Base-by-base conservation (phyloP, 345 rosid genomes). In the Gossypium rotundifolium region DNA sequence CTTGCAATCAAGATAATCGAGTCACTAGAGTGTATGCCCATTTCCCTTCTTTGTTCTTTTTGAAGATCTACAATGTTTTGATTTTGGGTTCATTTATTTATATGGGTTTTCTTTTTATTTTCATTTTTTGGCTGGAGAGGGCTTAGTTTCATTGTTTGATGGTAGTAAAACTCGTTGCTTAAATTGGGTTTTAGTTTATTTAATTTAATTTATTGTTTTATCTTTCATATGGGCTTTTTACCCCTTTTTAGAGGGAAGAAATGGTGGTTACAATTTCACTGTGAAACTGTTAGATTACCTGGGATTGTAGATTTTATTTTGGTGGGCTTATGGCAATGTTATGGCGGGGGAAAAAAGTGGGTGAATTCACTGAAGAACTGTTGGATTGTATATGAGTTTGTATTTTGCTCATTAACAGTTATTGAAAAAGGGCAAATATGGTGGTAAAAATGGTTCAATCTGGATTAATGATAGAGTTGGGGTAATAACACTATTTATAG, bases 1-100 rank as follows among this genome's bases (percentile, higher is more conserved):
- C 97, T 72, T 94, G 98, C 82, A 89, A 94, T 81, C 95, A 85
- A 80, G 84, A 91, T 51, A 91, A 83, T 77, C 97, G 90, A 81
- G 98, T 94, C 55, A 94, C 98, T 42, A 89, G 98, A 74, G 78
- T 94, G 98, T 94, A 86, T 70, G 79, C 16, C 7, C 27, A 71
- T 58, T 46, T 64, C 65, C 29, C 17, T 16, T 27, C 25, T 11
- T 63, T 57, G 17, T 55, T 13, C 59, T n/a, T 54, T 63, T 54
- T 54, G 40, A 33, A 33, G 40, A 33, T 33, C 40, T 33, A 33
- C 40, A 33, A 33, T 33, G 40, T 52, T 16, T 52, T 52, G 17
- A 17, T 52, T 52, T 52, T 17, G 58, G 58, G 58, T n/a, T 53
- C 58, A 53, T n/a, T 53, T 53, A 53, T 53, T 53, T 53, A n/a